Evolutionary conservation across 371 early-diverging fungal genomes (phyloP).

Genomic region (Lichtheimia ramosa): DNA sequence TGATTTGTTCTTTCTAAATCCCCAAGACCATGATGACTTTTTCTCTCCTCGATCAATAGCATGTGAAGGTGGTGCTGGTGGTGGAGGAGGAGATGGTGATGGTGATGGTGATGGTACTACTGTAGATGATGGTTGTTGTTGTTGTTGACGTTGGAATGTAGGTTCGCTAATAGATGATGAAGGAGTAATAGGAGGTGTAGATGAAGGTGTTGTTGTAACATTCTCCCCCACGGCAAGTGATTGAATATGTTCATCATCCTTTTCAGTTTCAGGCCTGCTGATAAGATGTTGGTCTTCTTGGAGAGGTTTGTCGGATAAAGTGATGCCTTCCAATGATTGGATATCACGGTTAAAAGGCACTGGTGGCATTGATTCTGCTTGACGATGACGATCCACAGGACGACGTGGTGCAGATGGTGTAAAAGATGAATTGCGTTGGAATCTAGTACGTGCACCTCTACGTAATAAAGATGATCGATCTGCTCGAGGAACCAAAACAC

Average conservation of each 20-base stretch:
- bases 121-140: slow-evolving; percentile 1
- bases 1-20: slow-evolving; percentile 16
- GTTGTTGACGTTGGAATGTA: slow-evolving; percentile 10
- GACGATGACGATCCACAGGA: slow-evolving; percentile 6
- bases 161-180: slow-evolving; percentile 10
- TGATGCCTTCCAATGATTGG: not conserved
- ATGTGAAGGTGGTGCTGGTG: slow-evolving; percentile 8
- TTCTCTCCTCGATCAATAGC: slow-evolving; percentile 5
- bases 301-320: slow-evolving; percentile 6
- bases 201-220: slow-evolving; percentile 1
- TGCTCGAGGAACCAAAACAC: slow-evolving; percentile 45
- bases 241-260: not conserved
- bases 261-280: too few species aligned
- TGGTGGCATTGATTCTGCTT: slow-evolving; percentile 11
- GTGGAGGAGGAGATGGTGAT: slow-evolving; percentile 2
- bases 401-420: slow-evolving; percentile 4
- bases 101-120: not conserved
- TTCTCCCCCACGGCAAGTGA: not conserved
- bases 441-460: slow-evolving; percentile 53
- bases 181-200: slow-evolving; percentile 16
- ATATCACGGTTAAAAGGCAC: not conserved
- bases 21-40: slow-evolving; percentile 27
- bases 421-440: slow-evolving; percentile 46
- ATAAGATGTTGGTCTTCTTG: too few species aligned
- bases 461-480: slow-evolving; percentile 44